Evolutionary conservation across 2,329 filamentous ascomycete species (phyloP), one percentile per base, ranked within the genome.

Genomic region (Dothideomycetes sp.): DNA sequence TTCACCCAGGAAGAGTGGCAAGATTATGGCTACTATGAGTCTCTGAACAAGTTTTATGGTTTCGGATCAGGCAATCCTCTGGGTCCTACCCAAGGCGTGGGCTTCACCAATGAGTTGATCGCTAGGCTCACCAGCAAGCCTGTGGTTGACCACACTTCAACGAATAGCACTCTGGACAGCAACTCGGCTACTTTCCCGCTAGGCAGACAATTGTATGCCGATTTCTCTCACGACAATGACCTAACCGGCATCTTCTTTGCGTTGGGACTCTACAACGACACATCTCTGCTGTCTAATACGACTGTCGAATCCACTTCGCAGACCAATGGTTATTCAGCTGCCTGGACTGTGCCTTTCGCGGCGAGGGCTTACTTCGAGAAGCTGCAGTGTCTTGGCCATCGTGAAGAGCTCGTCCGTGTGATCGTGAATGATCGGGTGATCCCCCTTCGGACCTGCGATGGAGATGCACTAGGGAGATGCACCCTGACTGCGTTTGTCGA

Each of bases 201-300:
- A 0, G 69, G 61, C 17, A 58, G 59, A 19, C 51, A 72, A 9
- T 62, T 94, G 1, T 95, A 93, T 53, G 87, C 85, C 0, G 88
- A 95, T 60, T 94, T 95, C 55, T 84, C 79, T 46, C 88, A 95
- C 60, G 88, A 95, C 61, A 94, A 93, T 58, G 79, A 82, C 54
- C 86, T 95, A 77, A 76, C 75, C 19, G 72, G 73, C 5, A 76
- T 93, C 5, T 83, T 83, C 54, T 77, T 77, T 4, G 85, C 86
- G 0, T 55, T 95, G 47, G 84, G 86, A 0, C 63, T 94, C 18
- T 94, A 86, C 62, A 83, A 87, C 49, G 62, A 60, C 32, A 84
- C 77, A 0, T 52, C 56, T 11, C 64, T 70, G 9, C 53, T 69
- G 3, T 61, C 62, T 0, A 68, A 59, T 1, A 62, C 57, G 0